Evolutionary conservation across 257 asterid genomes (phyloP).

Genomic region (Mentha longifolia): DNA sequence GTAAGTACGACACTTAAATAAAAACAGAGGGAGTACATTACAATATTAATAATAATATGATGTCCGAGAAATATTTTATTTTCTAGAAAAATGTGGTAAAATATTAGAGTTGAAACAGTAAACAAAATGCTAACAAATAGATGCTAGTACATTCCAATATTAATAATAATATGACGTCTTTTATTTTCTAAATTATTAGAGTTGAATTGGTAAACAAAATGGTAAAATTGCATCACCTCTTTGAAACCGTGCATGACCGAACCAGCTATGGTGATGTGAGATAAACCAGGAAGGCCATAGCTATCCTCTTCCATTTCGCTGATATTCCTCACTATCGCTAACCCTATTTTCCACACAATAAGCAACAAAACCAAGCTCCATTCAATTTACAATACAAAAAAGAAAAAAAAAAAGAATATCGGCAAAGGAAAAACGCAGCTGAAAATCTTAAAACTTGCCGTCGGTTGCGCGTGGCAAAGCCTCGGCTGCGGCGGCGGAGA

Average conservation of each 20-base stretch:
- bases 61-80: too few species aligned
- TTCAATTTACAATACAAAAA: not conserved
- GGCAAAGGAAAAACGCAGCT: too few species aligned
- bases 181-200: not conserved
- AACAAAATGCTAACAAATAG: too few species aligned
- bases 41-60: too few species aligned
- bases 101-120: too few species aligned
- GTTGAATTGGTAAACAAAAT: not conserved
- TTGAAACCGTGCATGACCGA: conserved; percentile 59
- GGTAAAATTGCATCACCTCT: conserved; percentile 48
- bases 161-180: not conserved
- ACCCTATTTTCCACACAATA: conserved; percentile 27
- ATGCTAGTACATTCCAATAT: too few species aligned
- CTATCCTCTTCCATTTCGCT: conserved; percentile 51
- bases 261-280: conserved; percentile 69
- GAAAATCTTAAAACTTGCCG: conserved; percentile 32
- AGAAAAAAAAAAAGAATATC: too few species aligned
- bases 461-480: conserved; percentile 42
- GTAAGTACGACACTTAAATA: too few species aligned
- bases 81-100: too few species aligned
- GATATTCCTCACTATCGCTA: conserved; percentile 57
- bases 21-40: too few species aligned
- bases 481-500: conserved; percentile 28
- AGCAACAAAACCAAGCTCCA: conserved; percentile 9
- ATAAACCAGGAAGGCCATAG: conserved; percentile 60